Base-by-base conservation (phyloP, 441 rosid genomes). In the Gossypium lobatum region DNA sequence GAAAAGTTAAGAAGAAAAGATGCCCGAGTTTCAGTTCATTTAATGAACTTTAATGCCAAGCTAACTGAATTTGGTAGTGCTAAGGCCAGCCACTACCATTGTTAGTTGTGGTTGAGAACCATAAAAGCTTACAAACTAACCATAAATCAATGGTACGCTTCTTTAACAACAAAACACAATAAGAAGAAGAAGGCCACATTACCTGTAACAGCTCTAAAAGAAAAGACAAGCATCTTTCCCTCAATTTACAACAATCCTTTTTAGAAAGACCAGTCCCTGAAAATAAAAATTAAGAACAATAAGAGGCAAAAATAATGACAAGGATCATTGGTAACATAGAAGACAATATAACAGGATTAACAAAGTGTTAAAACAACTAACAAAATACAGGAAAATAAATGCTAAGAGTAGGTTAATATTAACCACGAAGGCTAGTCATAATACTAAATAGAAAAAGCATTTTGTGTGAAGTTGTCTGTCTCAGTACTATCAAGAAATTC, bases 181-280 rank as follows among this genome's bases (percentile, higher is more conserved):
- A 63, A 39, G n/a, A 14, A 21, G 62, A 68, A n/a, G 61, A n/a
- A 71, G 69, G 58, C 20, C 42, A 80, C 73, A 57, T 62, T 74
- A 89, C 97, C 97, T 85, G 55, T 52, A 91, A 77, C 65, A 84
- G 83, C 77, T 86, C 86, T 80, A 85, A 72, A 72, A 96, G 91
- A 76, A 88, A 93, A 79, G 83, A 76, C 60, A 93, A 77, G 81
- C 97, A 89, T 77, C 82, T 86, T 76, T 86, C 86, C 77, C 92
- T 87, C 76, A 92, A 75, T 64, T 82, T 78, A 76, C 71, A 79
- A 74, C 95, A 90, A 59, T 92, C 96, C 68, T 59, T 82, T 79
- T 83, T 85, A 58, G 93, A 85, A 52, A 93, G 76, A 71, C 97
- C 95, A 66, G 96, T 92, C 69, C 99, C 97, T 89, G 77, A 39